Percentiles rank a stretch among this genome's conserved stretches.
These are phyloP conservation scores for Hanseniaspora hatyaiensis DNA, from an alignment of 805 yeast genomes.

Conservation along the genomic window DNA sequence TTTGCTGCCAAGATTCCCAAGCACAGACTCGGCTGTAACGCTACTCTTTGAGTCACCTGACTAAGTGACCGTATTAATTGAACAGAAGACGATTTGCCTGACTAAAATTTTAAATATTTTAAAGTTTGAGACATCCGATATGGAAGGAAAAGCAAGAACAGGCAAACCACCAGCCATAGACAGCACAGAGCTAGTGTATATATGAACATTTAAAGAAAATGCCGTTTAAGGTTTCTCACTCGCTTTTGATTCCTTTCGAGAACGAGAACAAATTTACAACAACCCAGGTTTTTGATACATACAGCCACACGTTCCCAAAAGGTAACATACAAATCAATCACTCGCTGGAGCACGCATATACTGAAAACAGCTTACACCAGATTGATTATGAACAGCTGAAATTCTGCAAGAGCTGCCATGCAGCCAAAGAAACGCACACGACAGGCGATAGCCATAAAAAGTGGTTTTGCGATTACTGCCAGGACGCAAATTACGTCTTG, in stretches of 20 bases:
- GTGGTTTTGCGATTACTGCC: constrained; percentile 16
- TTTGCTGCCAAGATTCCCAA: too few species aligned
- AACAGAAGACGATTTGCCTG: too few species aligned
- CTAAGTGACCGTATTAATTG: too few species aligned
- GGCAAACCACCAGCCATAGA: too few species aligned
- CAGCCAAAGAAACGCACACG: background rate
- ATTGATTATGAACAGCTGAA: background rate
- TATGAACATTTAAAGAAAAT: too few species aligned
- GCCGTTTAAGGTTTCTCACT: constrained; percentile 2
- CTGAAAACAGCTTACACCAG: too few species aligned
- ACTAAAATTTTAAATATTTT: too few species aligned
- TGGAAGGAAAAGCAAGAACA: too few species aligned
- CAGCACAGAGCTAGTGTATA: too few species aligned
- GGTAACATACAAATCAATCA: constrained; percentile 8
- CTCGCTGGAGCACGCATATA: background rate
- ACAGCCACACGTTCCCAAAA: constrained; percentile 10
- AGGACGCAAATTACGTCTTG: constrained; percentile 11
- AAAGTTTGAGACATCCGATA: too few species aligned
- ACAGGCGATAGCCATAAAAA: background rate
- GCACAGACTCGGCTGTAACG: too few species aligned
- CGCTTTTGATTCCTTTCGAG: constrained; percentile 1
- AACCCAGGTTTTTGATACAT: constrained; percentile 2
- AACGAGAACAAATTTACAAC: background rate
- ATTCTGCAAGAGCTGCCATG: background rate
- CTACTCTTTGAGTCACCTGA: too few species aligned